Evolutionary conservation across 768 basidiomycete genomes (phyloP).

Genomic region (Mycena haematopus): DNA sequence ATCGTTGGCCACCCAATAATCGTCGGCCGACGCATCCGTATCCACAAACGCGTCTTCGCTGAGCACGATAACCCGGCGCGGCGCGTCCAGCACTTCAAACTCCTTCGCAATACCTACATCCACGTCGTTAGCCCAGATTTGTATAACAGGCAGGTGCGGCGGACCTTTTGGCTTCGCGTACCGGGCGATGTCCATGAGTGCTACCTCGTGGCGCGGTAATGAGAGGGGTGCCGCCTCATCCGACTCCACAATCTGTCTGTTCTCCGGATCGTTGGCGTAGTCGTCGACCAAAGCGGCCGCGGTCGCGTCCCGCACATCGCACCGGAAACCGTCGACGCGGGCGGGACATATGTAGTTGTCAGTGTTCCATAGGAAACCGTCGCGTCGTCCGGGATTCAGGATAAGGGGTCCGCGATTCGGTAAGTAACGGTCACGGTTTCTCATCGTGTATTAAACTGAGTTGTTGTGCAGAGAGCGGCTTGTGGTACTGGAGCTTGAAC

Average conservation of each 20-base stretch:
- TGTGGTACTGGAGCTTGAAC: not conserved
- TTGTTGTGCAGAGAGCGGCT: not conserved
- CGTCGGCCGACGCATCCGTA: not conserved
- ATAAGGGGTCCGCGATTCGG: not conserved
- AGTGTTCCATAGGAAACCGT: constrained; percentile 19
- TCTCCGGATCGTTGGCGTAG: not conserved
- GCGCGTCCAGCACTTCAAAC: constrained; percentile 10
- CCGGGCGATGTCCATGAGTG: constrained; percentile 14
- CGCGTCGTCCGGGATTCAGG: constrained; percentile 25
- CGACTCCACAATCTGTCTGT: not conserved
- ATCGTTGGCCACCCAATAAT: no score
- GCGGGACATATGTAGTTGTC: constrained; percentile 21
- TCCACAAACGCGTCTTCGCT: constrained; percentile 8
- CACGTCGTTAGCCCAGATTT: not conserved
- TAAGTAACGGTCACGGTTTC: no score
- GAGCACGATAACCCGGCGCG: constrained; percentile 11
- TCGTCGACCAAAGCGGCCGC: not conserved
- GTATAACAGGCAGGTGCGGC: no score
- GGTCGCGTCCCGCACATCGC: not conserved
- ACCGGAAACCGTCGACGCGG: constrained; percentile 18
- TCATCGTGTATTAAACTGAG: not conserved
- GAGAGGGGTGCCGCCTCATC: no score
- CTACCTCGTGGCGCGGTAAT: constrained; percentile 7
- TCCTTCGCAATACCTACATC: constrained; percentile 3
- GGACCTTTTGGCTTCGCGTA: constrained; percentile 13